Base-by-base conservation (phyloP, 1,139 yeast genomes). In the Saccharomycopsis crataegensis region DNA sequence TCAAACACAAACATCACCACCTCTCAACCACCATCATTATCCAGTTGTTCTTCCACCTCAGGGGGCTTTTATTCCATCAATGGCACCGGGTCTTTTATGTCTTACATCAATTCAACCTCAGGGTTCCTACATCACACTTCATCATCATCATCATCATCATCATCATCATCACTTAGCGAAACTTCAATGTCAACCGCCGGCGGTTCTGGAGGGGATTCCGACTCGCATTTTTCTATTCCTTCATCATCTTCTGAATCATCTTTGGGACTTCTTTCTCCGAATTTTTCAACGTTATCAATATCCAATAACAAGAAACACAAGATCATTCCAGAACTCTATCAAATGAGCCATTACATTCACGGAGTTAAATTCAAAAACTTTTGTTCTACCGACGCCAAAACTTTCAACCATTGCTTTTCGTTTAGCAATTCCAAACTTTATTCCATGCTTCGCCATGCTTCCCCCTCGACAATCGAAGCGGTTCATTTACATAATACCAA, bases 281-380 rank as follows among this genome's bases (percentile, higher is more conserved):
- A 40, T 42, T 28, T 16, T 2, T 42, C 32, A 48, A 16, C 49
- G 11, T 14, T 43, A 50, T 53, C 52, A 17, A 7, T 8, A 16
- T 8, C 41, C 32, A 22, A 8, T 14, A 46, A 22, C 6, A 14
- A 16, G 37, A 36, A 41, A 16, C 37, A 8, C 28, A 69, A 68
- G 50, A 71, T 82, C 6, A 64, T 72, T 1, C 72, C 75, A 1
- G 82, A 77, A 49, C 67, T 93, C 8, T 78, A 87, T 49, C 73
- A 68, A 1, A 68, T 91, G 61, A 84, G 88, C 34, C 74, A 89
- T 56, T 80, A 86, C 68, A 59, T 83, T 54, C 80, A 82, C 59
- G 97, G 97, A 0, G 65, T 81, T 41, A 88, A 85, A 63, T 91
- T 86, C 64, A 73, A 87, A 34, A 89, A 89, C 65, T 89, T 90